A percentile compares a stretch with the other conserved stretches of the same genome.
phyloP scores from a whole-genome alignment of 306 rosid species.

The Cicer judaicum region DNA sequence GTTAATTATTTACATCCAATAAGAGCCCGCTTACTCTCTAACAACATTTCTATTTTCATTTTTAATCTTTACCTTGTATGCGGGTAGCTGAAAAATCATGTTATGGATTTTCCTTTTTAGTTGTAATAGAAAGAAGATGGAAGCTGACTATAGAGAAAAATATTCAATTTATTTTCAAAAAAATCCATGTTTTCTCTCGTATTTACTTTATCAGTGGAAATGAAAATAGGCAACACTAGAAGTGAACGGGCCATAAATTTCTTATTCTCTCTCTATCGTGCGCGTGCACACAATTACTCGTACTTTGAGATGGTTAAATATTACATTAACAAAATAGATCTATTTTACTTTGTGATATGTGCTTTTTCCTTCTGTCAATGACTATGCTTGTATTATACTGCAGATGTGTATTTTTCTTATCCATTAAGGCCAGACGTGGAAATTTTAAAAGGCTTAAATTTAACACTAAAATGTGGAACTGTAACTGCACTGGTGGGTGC shows the following conservation, averaged over 20 bases:
- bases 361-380: constrained; percentile 34
- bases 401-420: constrained; percentile 92
- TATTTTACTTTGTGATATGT: constrained; percentile 4
- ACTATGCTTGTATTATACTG: constrained; percentile 36
- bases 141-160: no score
- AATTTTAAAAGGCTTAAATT: constrained; percentile 67
- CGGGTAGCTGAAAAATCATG: no score
- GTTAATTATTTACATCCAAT: constrained; percentile 24
- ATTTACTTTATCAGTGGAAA: no score
- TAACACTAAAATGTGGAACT: constrained; percentile 83
- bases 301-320: background rate
- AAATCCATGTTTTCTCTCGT: no score
- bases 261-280: background rate
- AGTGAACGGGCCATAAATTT: background rate
- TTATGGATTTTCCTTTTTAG: no score
- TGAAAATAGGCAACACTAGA: no score
- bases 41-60: no score
- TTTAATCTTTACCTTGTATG: no score
- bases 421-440: constrained; percentile 88
- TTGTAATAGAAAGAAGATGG: no score
- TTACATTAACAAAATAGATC: constrained; percentile 10
- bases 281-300: background rate
- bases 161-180: no score
- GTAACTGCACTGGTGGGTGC: constrained; percentile 90
- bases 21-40: no score